Base-by-base conservation (phyloP, 768 basidiomycete genomes). In the Roridomyces roridus region DNA sequence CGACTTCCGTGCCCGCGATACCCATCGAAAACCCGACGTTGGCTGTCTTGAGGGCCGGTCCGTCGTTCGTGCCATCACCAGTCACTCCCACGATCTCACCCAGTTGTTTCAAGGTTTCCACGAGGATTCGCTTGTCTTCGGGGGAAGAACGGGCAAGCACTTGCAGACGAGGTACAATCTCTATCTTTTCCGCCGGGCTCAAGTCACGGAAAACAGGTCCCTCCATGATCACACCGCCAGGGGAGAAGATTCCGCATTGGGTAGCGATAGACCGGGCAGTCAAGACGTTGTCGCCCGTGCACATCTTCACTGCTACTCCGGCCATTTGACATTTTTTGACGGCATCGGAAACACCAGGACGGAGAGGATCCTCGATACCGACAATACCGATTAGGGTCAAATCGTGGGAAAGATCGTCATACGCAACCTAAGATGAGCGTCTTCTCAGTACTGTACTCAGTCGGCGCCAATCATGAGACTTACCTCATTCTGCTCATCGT, bases 11-110 rank as follows among this genome's bases (percentile, higher is more conserved):
- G 10, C 97, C 97, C 25, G 95, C 87, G 62, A 95, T 89, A 63
- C 93, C 93, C 94, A 96, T 96, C 5, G 92, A 94, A 77, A 98
- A 98, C 26, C 97, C 96, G 26, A 99, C 95, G 66, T 98, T 81
- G 23, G 97, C 96, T 1, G 91, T 91, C 77, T 96, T 97, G 59
- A 98, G 83, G 7, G 96, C 96, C 26, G 95, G 96, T 0, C 94
- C 96, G 68, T 99, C 97, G 73, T 99, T 98, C 5, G 96, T 97
- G 60, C 97, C 97, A 61, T 98, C 97, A 40, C 97, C 97, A 24
- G 97, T 98, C 39, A 98, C 96, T 57, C 94, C 94, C 24, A 96
- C 92, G 56, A 94, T 88, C 71, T 96, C 92, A 12, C 94, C 95
- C 46, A 95, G 82, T 18, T 79, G 77, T 70, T 93, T 92, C 43